Base-by-base conservation (phyloP, 1,284 basidiomycete genomes). In the Marasmius sp. region DNA sequence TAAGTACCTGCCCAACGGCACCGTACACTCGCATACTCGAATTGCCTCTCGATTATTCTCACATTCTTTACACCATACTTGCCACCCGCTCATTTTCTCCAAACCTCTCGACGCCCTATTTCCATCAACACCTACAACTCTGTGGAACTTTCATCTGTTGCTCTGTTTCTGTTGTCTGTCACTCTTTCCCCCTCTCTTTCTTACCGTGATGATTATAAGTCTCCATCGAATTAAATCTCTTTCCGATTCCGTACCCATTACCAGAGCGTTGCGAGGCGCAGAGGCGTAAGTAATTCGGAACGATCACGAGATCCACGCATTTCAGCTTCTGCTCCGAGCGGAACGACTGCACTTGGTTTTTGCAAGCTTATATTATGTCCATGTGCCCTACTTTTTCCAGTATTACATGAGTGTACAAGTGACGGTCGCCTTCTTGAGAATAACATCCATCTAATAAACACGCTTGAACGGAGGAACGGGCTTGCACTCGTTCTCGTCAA, bases 401-500 rank as follows among this genome's bases (percentile, higher is more conserved):
- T 27, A 27, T 16, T 18, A 47, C 45, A 47, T n/a, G 45, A 47
- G 16, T 47, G 45, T 11, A 47, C 20, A n/a, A 2, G 27, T 27
- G 27, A 27, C 27, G 27, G 27, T 27, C 27, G 27, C 27, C 27
- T 27, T 27, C 27, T 27, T 27, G 27, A 27, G 27, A 27, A 27
- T 27, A 5, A 27, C 5, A 27, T 11, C 45, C 34, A 16, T 67
- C 74, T 84, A 93, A 75, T 93, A 93, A 54, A 91, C 90, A 76
- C 91, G 92, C 81, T 93, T 93, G 84, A 93, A 93, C 18, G 92
- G 92, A 67, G 92, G 92, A 34, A 94, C 89, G 52, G 87, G 71
- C 80, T 93, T 97, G 89, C 95, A 98, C 83, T 99, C 97, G 72
- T 86, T 90, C 81, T 97, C 94, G 74, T 99, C 96, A 39, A 99